These are phyloP conservation scores for Botryosphaeria agaves DNA, from an alignment of 2,329 filamentous ascomycete genomes.

Conservation along the genomic window DNA sequence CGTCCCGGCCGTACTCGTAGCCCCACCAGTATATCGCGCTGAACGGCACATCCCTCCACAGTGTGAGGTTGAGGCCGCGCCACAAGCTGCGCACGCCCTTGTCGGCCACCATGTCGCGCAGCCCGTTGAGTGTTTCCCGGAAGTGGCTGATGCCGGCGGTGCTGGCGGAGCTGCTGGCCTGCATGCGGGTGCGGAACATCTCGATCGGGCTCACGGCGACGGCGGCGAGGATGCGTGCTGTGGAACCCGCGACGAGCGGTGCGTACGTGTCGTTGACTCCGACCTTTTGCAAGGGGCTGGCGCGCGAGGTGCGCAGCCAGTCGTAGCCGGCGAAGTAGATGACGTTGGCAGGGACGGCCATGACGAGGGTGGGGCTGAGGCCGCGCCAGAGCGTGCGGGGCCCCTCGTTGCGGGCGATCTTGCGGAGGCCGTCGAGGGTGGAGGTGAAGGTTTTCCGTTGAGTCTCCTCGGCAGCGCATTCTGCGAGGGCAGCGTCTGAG, in stretches of 20 bases:
- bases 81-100: constrained; percentile 73
- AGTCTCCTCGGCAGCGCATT: constrained; percentile 77
- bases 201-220: constrained; percentile 79
- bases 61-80: constrained; percentile 74
- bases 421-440: constrained; percentile 78
- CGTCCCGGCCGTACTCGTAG: constrained; percentile 67
- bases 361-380: constrained; percentile 80
- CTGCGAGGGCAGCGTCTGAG: constrained; percentile 32
- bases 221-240: constrained; percentile 65
- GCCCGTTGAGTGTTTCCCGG: constrained; percentile 55
- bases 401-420: constrained; percentile 91
- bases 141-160: constrained; percentile 50
- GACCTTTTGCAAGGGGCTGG: constrained; percentile 49
- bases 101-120: constrained; percentile 60
- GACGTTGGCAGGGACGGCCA: constrained; percentile 90
- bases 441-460: constrained; percentile 74
- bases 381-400: constrained; percentile 78
- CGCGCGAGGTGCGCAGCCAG: constrained; percentile 61
- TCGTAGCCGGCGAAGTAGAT: constrained; percentile 99
- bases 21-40: constrained; percentile 97
- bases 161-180: constrained; percentile 45
- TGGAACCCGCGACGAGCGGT: constrained; percentile 63
- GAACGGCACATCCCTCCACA: constrained; percentile 96
- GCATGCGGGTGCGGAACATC: constrained; percentile 82
- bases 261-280: constrained; percentile 51